Conservation (phyloP, 345 rosid species). For the Melaleuca alternifolia region DNA sequence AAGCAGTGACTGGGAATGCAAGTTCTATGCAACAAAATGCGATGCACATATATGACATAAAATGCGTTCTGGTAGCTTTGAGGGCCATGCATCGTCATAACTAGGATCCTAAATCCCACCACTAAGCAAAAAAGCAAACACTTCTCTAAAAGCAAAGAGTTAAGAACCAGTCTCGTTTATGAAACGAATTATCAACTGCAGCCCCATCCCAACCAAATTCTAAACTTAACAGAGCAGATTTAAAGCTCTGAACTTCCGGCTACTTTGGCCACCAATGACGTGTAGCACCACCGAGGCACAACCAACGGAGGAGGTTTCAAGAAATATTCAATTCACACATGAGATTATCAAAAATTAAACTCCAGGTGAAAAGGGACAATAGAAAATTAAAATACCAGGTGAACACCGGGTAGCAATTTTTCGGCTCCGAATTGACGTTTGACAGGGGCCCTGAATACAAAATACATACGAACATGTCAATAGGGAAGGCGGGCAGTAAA, state of each 20-base stretch:
- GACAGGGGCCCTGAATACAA: conserved; percentile 45
- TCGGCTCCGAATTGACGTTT: conserved; percentile 30
- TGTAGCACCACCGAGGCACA: neutral
- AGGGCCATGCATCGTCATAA: accelerated
- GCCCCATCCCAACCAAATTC: neutral
- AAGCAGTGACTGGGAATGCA: neutral
- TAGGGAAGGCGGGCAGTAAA: neutral
- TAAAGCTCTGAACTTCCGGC: neutral
- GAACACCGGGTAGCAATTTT: conserved; percentile 36
- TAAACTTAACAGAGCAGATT: neutral
- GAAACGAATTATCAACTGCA: neutral
- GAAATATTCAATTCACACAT: neutral
- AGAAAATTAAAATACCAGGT: conserved; percentile 29
- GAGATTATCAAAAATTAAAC: neutral
- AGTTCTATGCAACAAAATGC: neutral
- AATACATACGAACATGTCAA: neutral
- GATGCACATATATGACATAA: neutral
- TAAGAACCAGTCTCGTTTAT: neutral
- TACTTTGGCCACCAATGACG: neutral
- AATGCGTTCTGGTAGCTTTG: neutral
- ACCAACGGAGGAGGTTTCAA: neutral
- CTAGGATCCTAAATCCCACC: neutral
- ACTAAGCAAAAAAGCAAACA: neutral
- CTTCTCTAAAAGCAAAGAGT: neutral
- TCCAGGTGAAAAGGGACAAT: neutral